Evolutionary conservation across 306 rosid species (phyloP).

Genomic region (Psophocarpus tetragonolobus): DNA sequence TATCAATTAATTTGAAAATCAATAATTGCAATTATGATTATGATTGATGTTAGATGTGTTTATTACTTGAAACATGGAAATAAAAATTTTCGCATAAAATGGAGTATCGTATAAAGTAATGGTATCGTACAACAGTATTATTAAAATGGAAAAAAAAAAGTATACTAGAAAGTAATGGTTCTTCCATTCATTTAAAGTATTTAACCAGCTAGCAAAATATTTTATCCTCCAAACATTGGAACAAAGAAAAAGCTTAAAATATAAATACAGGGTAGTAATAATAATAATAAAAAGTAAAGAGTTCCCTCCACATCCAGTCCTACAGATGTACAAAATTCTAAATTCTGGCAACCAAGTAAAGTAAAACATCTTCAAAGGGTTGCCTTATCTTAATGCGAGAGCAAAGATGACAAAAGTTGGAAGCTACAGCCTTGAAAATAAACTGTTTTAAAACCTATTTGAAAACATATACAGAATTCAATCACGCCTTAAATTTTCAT

Average conservation of each 20-base stretch:
- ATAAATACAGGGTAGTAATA: constrained; percentile 38
- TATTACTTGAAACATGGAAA: too few relatives aligned
- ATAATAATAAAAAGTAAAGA: not conserved
- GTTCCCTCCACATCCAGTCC: constrained; percentile 41
- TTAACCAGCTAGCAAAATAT: constrained; percentile 19
- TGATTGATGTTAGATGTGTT: too few relatives aligned
- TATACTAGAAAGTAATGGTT: not conserved
- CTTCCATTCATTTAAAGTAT: not conserved
- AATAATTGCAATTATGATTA: too few relatives aligned
- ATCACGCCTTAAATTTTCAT: constrained; percentile 8
- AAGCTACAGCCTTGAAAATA: constrained; percentile 40
- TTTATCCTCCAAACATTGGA: constrained; percentile 23
- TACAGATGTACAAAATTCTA: constrained; percentile 32
- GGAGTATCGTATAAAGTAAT: too few relatives aligned
- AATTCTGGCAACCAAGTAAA: constrained; percentile 12
- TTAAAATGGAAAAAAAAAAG: too few relatives aligned
- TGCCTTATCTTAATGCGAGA: constrained; percentile 40
- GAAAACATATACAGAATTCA: not conserved
- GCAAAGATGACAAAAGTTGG: constrained; percentile 39
- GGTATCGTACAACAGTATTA: too few relatives aligned
- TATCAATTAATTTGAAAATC: too few relatives aligned
- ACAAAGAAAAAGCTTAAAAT: constrained; percentile 25
- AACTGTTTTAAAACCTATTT: not conserved
- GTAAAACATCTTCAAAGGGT: constrained; percentile 45
- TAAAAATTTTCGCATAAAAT: too few relatives aligned